These are phyloP conservation scores for Pestalotiopsis sp. DNA, from an alignment of 2,329 filamentous ascomycete genomes.

Conservation along the genomic window DNA sequence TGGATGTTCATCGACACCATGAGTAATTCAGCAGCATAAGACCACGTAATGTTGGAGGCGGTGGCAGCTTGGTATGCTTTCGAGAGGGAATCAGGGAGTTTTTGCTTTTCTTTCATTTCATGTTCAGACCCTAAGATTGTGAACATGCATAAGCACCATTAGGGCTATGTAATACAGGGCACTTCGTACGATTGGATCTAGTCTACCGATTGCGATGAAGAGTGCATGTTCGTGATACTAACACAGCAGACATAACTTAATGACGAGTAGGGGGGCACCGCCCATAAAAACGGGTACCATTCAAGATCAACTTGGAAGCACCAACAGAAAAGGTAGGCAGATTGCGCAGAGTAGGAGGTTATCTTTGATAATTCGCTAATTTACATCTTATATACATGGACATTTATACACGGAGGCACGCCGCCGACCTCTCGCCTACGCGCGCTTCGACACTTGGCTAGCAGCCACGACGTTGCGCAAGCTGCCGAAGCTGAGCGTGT, in stretches of 20 bases:
- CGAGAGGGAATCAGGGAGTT: not conserved
- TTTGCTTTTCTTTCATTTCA: not conserved
- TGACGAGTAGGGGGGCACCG: not conserved
- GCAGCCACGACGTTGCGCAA: slow-evolving; percentile 65
- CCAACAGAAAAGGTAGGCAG: not conserved
- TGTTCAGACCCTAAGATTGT: too few species aligned
- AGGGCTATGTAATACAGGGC: not conserved
- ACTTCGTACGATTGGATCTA: not conserved
- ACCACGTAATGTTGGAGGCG: too few species aligned
- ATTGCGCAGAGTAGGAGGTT: not conserved
- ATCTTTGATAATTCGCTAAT: slow-evolving; percentile 7
- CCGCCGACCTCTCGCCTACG: not conserved
- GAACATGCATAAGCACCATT: not conserved
- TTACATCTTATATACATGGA: not conserved
- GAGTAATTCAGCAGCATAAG: too few species aligned
- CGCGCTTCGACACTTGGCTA: not conserved
- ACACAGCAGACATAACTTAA: not conserved
- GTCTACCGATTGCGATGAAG: not conserved
- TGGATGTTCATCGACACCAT: too few species aligned
- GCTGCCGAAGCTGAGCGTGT: slow-evolving; percentile 87
- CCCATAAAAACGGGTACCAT: not conserved
- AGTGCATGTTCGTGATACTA: not conserved
- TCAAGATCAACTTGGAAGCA: not conserved
- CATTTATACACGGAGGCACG: not conserved
- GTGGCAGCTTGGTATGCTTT: not conserved